Percentiles rank a stretch among this genome's conserved stretches.
Evolutionary conservation across 179 eudicot species (phyloP).

Genomic region (Actinidia chinensis): DNA sequence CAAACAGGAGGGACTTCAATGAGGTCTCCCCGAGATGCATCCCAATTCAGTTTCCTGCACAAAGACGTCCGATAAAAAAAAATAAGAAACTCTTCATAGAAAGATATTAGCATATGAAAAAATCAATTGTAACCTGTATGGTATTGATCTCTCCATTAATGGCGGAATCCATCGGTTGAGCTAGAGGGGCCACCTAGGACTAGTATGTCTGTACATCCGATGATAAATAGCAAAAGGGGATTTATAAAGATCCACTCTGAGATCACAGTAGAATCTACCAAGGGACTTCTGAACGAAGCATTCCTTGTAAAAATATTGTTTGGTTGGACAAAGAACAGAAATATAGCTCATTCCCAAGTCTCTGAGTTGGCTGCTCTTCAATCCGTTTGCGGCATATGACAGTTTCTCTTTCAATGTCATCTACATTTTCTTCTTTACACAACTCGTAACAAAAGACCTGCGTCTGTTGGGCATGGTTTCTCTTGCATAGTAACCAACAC

Average conservation of each 20-base stretch:
- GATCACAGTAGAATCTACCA: constrained; percentile 82
- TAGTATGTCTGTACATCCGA: constrained; percentile 95
- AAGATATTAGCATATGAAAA: constrained; percentile 15
- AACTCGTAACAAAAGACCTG: constrained; percentile 75
- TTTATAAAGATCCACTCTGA: constrained; percentile 68
- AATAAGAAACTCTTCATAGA: constrained; percentile 12
- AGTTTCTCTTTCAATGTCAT: constrained; percentile 93
- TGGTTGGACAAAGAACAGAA: constrained; percentile 96
- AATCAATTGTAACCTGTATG: constrained; percentile 68
- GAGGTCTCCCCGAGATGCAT: constrained; percentile 94
- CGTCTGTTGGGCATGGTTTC: constrained; percentile 96
- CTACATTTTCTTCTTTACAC: constrained; percentile 67
- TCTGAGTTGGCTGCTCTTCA: constrained; percentile 70
- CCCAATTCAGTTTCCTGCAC: constrained; percentile 93
- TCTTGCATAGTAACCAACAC: constrained; percentile 85
- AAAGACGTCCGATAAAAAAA: constrained; percentile 17
- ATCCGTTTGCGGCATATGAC: constrained; percentile 93
- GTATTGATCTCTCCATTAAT: constrained; percentile 98
- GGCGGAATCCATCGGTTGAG: constrained; percentile 99
- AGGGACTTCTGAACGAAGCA: constrained; percentile 96
- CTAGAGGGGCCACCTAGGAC: constrained; percentile 98
- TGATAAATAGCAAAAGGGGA: constrained; percentile 97
- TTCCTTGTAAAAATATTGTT: constrained; percentile 95
- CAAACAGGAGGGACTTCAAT: constrained; percentile 83
- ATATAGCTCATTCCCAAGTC: constrained; percentile 86